Evolutionary conservation across 2,329 filamentous ascomycete species (phyloP).

Genomic region (Nectriaceae sp.): DNA sequence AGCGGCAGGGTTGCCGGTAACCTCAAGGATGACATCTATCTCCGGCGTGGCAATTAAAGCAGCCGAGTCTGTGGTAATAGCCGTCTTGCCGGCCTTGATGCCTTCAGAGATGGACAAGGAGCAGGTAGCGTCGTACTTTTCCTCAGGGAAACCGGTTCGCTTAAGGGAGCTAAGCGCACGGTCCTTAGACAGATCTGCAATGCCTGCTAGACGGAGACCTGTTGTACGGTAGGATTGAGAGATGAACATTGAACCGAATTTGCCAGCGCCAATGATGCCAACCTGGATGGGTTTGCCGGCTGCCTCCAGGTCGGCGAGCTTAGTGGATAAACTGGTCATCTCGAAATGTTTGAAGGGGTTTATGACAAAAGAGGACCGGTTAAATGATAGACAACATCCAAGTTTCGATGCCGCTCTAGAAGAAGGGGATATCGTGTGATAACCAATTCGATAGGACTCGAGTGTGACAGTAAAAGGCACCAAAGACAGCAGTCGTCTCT

Average conservation of each 20-base stretch:
- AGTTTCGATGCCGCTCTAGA: neutral
- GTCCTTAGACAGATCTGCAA: slow-evolving; percentile 44
- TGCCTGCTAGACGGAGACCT: slow-evolving; percentile 44
- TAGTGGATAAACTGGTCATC: slow-evolving; percentile 43
- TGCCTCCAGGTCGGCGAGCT: slow-evolving; percentile 41
- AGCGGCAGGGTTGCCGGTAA: slow-evolving; percentile 44
- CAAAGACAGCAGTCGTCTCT: neutral
- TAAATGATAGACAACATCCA: too few species aligned
- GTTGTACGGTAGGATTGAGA: slow-evolving; percentile 45
- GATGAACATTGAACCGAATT: slow-evolving; percentile 50
- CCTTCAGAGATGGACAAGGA: slow-evolving; percentile 39
- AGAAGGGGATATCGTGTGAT: neutral
- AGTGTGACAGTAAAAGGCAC: too few species aligned
- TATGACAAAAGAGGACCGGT: neutral
- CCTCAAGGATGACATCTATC: slow-evolving; percentile 46
- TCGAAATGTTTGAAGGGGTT: neutral
- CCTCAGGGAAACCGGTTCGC: slow-evolving; percentile 40
- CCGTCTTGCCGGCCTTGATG: slow-evolving; percentile 41
- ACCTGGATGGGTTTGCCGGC: slow-evolving; percentile 42
- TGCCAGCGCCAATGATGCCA: slow-evolving; percentile 47
- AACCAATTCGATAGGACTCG: neutral
- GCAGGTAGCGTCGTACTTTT: slow-evolving; percentile 38
- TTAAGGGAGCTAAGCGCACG: slow-evolving; percentile 42
- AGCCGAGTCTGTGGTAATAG: slow-evolving; percentile 44
- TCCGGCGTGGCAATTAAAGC: slow-evolving; percentile 43